Percentiles rank a stretch among this genome's conserved stretches.
These are phyloP conservation scores for Baudoinia panamericana DNA, from an alignment of 495 filamentous ascomycete genomes.

Conservation along the genomic window DNA sequence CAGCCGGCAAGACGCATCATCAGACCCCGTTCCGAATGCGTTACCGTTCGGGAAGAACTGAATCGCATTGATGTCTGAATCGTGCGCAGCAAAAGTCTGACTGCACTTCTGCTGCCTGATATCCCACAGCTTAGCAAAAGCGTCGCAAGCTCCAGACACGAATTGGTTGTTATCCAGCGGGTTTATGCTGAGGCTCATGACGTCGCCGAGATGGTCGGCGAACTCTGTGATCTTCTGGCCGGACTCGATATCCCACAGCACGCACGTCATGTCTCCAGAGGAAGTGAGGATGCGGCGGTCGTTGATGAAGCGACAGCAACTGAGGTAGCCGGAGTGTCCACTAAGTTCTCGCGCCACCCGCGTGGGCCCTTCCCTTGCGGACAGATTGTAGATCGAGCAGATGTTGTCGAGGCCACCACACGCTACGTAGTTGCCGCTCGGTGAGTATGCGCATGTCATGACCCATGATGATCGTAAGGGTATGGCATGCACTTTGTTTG, in stretches of 20 bases:
- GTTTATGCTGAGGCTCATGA: constrained; percentile 99
- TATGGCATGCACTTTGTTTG: constrained; percentile 98
- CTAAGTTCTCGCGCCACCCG: constrained; percentile 93
- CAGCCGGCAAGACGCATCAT: constrained; percentile 91
- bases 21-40: constrained; percentile 94
- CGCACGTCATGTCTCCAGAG: constrained; percentile 98
- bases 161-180: constrained; percentile 98
- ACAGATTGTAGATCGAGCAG: constrained; percentile 98
- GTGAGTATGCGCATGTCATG: constrained; percentile 99
- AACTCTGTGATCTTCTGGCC: constrained; percentile 96
- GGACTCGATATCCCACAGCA: constrained; percentile 98
- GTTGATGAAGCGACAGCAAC: constrained; percentile 98
- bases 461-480: constrained; percentile 98
- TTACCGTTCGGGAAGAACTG: constrained; percentile 99
- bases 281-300: constrained; percentile 95
- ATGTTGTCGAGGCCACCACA: constrained; percentile 99
- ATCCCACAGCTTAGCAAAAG: constrained; percentile 98
- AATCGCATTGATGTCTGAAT: constrained; percentile 98
- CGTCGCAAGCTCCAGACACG: constrained; percentile 95
- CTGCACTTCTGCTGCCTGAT: constrained; percentile 96
- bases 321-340: constrained; percentile 92
- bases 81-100: constrained; percentile 95
- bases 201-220: constrained; percentile 93
- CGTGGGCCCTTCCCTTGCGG: constrained; percentile 87
- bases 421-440: constrained; percentile 94